These are phyloP conservation scores for Alternaria viburni DNA, from an alignment of 2,329 filamentous ascomycete genomes.

Conservation along the genomic window DNA sequence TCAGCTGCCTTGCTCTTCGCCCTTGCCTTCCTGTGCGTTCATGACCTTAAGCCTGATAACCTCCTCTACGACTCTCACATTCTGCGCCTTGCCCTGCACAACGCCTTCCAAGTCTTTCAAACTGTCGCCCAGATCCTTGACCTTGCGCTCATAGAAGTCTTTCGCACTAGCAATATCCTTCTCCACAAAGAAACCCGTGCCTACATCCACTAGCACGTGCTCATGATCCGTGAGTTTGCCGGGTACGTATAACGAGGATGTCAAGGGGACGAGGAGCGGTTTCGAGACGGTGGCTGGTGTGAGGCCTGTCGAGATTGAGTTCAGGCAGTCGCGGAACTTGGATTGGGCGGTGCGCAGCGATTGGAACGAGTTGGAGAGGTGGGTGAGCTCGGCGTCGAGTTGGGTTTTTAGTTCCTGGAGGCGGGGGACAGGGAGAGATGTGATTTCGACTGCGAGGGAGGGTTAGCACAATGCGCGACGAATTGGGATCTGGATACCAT, in stretches of 20 bases:
- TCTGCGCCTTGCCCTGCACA: constrained; percentile 78
- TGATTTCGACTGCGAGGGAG: constrained; percentile 64
- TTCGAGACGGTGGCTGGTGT: constrained; percentile 53
- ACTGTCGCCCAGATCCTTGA: constrained; percentile 69
- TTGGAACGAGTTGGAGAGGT: constrained; percentile 86
- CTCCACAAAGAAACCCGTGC: constrained; percentile 93
- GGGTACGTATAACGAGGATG: constrained; percentile 91
- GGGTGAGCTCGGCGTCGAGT: constrained; percentile 93
- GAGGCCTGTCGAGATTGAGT: constrained; percentile 71
- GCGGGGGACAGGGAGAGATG: constrained; percentile 80
- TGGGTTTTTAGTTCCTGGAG: constrained; percentile 93
- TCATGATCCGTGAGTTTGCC: constrained; percentile 68
- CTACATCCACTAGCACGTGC: constrained; percentile 77
- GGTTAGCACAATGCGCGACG: constrained; percentile 7
- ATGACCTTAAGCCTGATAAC: constrained; percentile 53
- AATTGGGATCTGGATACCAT: background rate
- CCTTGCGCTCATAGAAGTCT: constrained; percentile 72
- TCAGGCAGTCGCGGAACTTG: constrained; percentile 90
- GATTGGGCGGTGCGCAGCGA: constrained; percentile 88
- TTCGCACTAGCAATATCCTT: constrained; percentile 71
- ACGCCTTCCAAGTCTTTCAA: constrained; percentile 72
- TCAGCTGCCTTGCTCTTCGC: constrained; percentile 33
- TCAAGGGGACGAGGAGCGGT: constrained; percentile 86
- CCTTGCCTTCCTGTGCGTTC: constrained; percentile 39
- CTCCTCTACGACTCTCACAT: constrained; percentile 87